These are phyloP conservation scores for Aspergillus calidoustus DNA, from an alignment of 2,329 filamentous ascomycete genomes.

Conservation along the genomic window DNA sequence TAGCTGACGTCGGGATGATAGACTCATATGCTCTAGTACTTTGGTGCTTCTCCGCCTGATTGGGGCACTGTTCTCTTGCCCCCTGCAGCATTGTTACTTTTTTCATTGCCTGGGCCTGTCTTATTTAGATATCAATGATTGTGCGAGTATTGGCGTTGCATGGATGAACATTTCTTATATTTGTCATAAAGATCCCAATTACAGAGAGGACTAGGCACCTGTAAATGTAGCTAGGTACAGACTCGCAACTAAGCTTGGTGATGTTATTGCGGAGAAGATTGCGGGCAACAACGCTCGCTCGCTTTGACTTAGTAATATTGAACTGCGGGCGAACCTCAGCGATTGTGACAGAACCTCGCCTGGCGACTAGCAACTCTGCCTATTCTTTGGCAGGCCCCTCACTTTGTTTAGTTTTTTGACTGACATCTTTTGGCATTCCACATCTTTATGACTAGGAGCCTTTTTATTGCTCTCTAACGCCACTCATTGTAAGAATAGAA, in stretches of 20 bases:
- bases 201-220: neutral
- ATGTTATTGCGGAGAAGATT: conserved; percentile 12
- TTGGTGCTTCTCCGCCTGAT: conserved; percentile 10
- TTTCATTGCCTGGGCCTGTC: conserved; percentile 1
- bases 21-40: conserved; percentile 9
- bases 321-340: conserved; percentile 35
- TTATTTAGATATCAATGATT: conserved; percentile 24
- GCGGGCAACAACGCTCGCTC: conserved; percentile 18
- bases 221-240: neutral
- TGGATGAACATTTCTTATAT: conserved; percentile 13
- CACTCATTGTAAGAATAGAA: conserved; percentile 20
- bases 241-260: conserved; percentile 18
- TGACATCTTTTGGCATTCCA: conserved; percentile 11
- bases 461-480: conserved; percentile 11
- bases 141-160: conserved; percentile 22
- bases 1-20: conserved; percentile 24
- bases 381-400: conserved; percentile 3
- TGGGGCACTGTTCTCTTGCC: conserved; percentile 14
- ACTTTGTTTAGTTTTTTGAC: conserved; percentile 5
- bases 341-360: conserved; percentile 36
- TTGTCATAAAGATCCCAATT: neutral
- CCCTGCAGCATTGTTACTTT: conserved; percentile 14
- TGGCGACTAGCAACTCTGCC: conserved; percentile 12
- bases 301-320: conserved; percentile 19
- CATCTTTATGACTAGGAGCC: conserved; percentile 5